Conservation (phyloP, 202 grass and related monocot genomes). For the Musa balbisiana region DNA sequence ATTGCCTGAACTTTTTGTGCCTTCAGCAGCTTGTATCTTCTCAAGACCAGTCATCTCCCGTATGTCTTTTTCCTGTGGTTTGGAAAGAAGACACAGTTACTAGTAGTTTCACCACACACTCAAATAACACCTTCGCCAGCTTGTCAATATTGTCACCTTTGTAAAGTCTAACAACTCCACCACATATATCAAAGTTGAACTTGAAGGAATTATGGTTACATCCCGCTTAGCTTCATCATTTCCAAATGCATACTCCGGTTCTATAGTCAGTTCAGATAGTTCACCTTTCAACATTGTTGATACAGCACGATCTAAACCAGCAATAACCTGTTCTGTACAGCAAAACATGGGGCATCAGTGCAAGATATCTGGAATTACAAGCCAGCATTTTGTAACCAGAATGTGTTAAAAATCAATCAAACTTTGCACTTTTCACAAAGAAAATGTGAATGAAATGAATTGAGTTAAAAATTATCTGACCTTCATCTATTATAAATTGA, state of each 20-base stretch:
- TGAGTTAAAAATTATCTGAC: constrained; percentile 7
- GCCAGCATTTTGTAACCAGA: not conserved
- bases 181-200: constrained; percentile 33
- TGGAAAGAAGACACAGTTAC: not conserved
- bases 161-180: constrained; percentile 37
- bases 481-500: constrained; percentile 40
- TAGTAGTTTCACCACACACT: not conserved
- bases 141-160: constrained; percentile 24
- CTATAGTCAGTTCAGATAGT: constrained; percentile 29
- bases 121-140: not conserved
- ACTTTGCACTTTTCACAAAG: not conserved
- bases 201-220: constrained; percentile 19
- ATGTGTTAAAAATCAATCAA: not conserved
- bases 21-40: constrained; percentile 35
- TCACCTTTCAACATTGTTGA: constrained; percentile 38
- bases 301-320: constrained; percentile 34
- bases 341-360: not conserved
- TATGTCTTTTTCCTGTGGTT: constrained; percentile 26
- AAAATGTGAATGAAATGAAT: not conserved
- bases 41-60: constrained; percentile 27
- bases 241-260: constrained; percentile 33
- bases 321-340: constrained; percentile 30
- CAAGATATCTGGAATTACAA: not conserved
- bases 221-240: constrained; percentile 17
- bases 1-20: constrained; percentile 29